Evolutionary conservation across 1,284 basidiomycete species (phyloP).

Genomic region (Ceratobasidium sp.): DNA sequence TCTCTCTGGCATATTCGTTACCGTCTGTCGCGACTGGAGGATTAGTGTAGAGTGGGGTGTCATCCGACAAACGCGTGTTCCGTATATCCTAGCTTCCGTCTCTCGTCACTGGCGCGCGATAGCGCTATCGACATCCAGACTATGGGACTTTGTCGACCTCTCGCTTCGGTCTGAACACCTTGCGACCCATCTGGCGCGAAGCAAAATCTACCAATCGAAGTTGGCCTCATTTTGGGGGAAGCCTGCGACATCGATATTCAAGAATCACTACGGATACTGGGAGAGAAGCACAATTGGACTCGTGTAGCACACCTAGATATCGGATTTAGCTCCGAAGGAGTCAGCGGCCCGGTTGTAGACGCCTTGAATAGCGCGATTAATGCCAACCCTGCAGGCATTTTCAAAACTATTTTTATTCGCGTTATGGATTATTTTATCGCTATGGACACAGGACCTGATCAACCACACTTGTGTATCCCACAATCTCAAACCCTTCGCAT

Average conservation of each 20-base stretch:
- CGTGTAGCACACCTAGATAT: not conserved
- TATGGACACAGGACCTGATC: not conserved
- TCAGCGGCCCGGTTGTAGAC: not conserved
- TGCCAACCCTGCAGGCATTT: not conserved
- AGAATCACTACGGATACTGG: not conserved
- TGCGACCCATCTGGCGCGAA: not conserved
- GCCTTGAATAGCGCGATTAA: not conserved
- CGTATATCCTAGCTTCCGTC: not conserved
- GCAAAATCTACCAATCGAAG: not conserved
- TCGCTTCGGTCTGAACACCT: not conserved
- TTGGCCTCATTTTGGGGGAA: not conserved
- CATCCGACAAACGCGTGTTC: not conserved
- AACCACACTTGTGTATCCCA: not conserved
- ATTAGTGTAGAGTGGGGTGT: not conserved
- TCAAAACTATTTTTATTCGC: not conserved
- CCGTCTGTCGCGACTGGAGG: not conserved
- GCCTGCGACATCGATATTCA: not conserved
- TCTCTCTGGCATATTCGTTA: not conserved
- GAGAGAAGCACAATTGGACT: not conserved
- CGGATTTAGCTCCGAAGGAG: not conserved
- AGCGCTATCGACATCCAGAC: not conserved
- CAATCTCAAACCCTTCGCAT: not conserved
- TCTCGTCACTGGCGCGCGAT: not conserved
- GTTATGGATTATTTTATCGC: not conserved
- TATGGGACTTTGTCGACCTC: not conserved